Conservation (phyloP, 805 yeast genomes). For the Cephaloascus albidus region DNA sequence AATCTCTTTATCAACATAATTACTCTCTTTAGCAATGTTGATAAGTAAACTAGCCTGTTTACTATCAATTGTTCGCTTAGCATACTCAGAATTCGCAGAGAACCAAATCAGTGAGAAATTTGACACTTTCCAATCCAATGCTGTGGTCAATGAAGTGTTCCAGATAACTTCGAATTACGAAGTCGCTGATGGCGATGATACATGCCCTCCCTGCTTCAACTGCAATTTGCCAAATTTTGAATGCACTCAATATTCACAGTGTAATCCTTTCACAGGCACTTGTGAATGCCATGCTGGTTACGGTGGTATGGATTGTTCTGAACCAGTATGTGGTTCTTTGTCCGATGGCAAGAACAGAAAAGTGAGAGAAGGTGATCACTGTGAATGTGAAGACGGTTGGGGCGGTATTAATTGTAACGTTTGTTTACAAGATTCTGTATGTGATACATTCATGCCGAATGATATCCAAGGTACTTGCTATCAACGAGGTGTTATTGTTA, state of each 20-base stretch:
- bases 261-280: constrained; percentile 80
- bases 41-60: neutral
- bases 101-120: neutral
- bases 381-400: constrained; percentile 86
- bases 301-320: constrained; percentile 88
- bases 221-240: constrained; percentile 87
- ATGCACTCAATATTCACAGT: constrained; percentile 84
- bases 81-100: neutral
- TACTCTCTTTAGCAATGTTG: neutral
- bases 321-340: constrained; percentile 80
- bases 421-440: constrained; percentile 64
- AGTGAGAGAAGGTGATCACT: constrained; percentile 42
- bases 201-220: constrained; percentile 90
- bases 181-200: constrained; percentile 15
- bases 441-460: constrained; percentile 84
- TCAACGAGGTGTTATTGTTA: constrained; percentile 73
- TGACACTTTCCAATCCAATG: neutral
- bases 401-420: constrained; percentile 88
- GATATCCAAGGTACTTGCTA: constrained; percentile 84
- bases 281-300: constrained; percentile 91
- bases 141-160: neutral
- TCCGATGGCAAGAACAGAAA: constrained; percentile 63
- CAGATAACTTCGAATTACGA: neutral
- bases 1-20: no score
- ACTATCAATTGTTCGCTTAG: neutral